These are phyloP conservation scores for Lipomyces mesembrius DNA, from an alignment of 805 yeast species.

Conservation along the genomic window DNA sequence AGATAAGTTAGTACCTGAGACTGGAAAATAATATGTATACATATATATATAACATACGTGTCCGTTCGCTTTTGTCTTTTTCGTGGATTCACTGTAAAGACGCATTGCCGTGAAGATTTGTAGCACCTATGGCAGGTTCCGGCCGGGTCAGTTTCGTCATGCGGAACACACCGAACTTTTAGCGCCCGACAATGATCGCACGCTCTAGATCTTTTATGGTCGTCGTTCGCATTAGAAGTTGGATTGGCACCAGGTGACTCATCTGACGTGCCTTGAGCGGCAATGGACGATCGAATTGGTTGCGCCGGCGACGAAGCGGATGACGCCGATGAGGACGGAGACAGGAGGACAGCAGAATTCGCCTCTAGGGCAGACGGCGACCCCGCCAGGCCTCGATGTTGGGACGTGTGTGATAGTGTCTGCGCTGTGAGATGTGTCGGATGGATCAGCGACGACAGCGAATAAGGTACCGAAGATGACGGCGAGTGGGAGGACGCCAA, in stretches of 20 bases:
- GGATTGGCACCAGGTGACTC: neutral
- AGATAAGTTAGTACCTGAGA: conserved; percentile 3
- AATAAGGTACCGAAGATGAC: conserved; percentile 2
- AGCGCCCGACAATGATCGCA: conserved; percentile 68
- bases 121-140: conserved; percentile 77
- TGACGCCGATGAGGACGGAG: neutral
- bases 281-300: neutral
- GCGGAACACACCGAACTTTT: conserved; percentile 83
- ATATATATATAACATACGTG: conserved; percentile 33
- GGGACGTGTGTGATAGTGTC: neutral
- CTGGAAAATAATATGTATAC: neutral
- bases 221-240: conserved; percentile 13
- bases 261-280: neutral
- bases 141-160: conserved; percentile 58
- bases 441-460: conserved; percentile 7
- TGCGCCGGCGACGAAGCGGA: neutral
- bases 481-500: neutral
- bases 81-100: conserved; percentile 64
- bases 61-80: conserved; percentile 54
- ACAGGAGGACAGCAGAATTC: neutral
- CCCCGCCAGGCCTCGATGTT: neutral
- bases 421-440: neutral
- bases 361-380: neutral
- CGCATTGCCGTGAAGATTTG: conserved; percentile 66
- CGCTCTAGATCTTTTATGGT: conserved; percentile 42